phyloP scores from a whole-genome alignment of 1,139 yeast species.

The Yamadazyma blattariae region DNA sequence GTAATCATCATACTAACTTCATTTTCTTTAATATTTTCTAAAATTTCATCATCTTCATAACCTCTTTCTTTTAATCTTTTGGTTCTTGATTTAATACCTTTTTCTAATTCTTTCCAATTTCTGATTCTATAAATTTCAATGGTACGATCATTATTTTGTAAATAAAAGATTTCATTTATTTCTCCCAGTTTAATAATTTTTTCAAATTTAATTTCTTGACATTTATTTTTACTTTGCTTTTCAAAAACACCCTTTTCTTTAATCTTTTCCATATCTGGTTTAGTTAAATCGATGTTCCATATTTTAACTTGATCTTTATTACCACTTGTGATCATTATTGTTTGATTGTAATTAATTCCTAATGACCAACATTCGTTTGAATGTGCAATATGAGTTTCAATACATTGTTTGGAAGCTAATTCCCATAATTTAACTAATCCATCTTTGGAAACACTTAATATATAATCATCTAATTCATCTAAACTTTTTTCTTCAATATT shows the following conservation, averaged over 20 bases:
- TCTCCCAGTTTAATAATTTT: slow-evolving; percentile 27
- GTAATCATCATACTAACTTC: slow-evolving; percentile 59
- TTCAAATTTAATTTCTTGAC: slow-evolving; percentile 58
- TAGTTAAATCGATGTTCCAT: slow-evolving; percentile 64
- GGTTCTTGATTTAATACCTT: slow-evolving; percentile 75
- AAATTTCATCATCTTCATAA: slow-evolving; percentile 59
- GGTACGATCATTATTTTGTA: slow-evolving; percentile 78
- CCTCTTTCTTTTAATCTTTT: slow-evolving; percentile 75
- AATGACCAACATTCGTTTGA: slow-evolving; percentile 91
- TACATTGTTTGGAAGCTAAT: slow-evolving; percentile 79
- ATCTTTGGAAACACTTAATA: slow-evolving; percentile 79
- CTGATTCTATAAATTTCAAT: slow-evolving; percentile 82
- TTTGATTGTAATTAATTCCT: slow-evolving; percentile 40
- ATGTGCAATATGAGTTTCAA: slow-evolving; percentile 94
- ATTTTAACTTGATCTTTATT: slow-evolving; percentile 79
- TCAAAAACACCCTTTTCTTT: slow-evolving; percentile 64
- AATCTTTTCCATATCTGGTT: slow-evolving; percentile 53
- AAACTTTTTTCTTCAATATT: slow-evolving; percentile 22
- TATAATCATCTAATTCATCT: slow-evolving; percentile 64
- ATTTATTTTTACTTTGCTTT: slow-evolving; percentile 78
- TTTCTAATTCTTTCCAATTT: slow-evolving; percentile 71
- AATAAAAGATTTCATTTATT: slow-evolving; percentile 55
- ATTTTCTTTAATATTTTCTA: slow-evolving; percentile 49
- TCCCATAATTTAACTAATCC: slow-evolving; percentile 95
- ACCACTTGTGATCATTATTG: slow-evolving; percentile 67